Percentiles rank a stretch among this genome's conserved stretches.
These are phyloP conservation scores for Boeremia exigua DNA, from an alignment of 2,329 filamentous ascomycete species.

Conservation along the genomic window DNA sequence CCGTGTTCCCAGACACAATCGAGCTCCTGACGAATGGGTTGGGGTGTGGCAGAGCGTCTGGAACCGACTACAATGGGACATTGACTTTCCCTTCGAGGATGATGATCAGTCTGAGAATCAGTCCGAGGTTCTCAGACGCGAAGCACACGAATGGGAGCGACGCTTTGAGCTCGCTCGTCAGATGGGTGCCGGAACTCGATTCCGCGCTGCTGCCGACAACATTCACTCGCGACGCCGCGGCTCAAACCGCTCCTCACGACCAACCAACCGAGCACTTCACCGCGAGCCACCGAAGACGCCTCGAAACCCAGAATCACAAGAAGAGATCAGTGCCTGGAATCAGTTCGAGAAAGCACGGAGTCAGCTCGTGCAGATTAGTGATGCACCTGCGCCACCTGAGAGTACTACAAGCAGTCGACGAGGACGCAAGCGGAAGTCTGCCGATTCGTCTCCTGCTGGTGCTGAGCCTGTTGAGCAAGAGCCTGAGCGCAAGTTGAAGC, in stretches of 20 bases:
- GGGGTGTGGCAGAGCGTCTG: slow-evolving; percentile 89
- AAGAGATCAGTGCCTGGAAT: slow-evolving; percentile 87
- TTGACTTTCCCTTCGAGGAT: slow-evolving; percentile 85
- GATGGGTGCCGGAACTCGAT: slow-evolving; percentile 75
- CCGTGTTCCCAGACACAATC: slow-evolving; percentile 39
- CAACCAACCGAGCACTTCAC: slow-evolving; percentile 38
- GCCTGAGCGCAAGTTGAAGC: slow-evolving; percentile 83
- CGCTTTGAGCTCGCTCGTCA: slow-evolving; percentile 81
- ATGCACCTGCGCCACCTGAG: slow-evolving; percentile 24
- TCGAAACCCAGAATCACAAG: slow-evolving; percentile 73
- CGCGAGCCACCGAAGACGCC: slow-evolving; percentile 50
- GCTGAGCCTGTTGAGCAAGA: slow-evolving; percentile 63
- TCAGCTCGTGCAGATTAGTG: slow-evolving; percentile 44
- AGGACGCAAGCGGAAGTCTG: slow-evolving; percentile 78
- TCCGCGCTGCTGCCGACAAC: slow-evolving; percentile 71
- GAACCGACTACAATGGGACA: slow-evolving; percentile 76
- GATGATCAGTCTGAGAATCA: slow-evolving; percentile 63
- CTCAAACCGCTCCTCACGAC: slow-evolving; percentile 49
- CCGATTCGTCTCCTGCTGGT: slow-evolving; percentile 73
- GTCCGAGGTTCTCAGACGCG: slow-evolving; percentile 61
- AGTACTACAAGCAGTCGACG: slow-evolving; percentile 48
- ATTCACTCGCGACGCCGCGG: slow-evolving; percentile 52
- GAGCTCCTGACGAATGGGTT: slow-evolving; percentile 61
- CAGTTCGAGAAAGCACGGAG: slow-evolving; percentile 86
- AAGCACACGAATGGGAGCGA: slow-evolving; percentile 78